Evolutionary conservation across 306 rosid species (phyloP), one percentile per base, ranked within the genome.

Genomic region (Vigna nakashimae): DNA sequence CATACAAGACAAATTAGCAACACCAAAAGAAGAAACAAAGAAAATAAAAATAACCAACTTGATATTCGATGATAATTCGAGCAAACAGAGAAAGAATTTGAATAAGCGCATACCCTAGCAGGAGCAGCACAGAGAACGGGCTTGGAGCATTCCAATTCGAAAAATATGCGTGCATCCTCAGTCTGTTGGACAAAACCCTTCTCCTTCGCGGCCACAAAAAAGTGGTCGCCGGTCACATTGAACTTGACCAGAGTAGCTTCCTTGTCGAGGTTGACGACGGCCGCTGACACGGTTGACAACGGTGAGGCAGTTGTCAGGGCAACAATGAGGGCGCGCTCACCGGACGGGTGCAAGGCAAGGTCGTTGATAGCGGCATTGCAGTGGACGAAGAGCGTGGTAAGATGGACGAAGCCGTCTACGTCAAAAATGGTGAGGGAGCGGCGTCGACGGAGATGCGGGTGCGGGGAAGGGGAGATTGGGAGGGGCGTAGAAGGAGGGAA

Each of bases 371-470:
- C 74, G 17, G 62, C 89, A 52, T 90, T 90, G 64, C 62, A 77
- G 69, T 94, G 98, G 11, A 90, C 89, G 16, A 63, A 50, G 8
- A 94, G 50, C 1, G 89, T 80, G 90, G 87, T 84, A 12, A 94
- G 91, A 71, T 88, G 97, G 71, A 92, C 97, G 42, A 92, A 94
- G 12, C 92, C 89, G 11, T 94, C 97, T 18, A 92, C 94, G 8
- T 92, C 97, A 59, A 82, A 92, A 55, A 94, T 86, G 14, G 89
- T 85, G 11, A 94, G 67, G 58, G 86, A 28, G 90, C 89, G 1
- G 90, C 85, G 62, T 84, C 90, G 24, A 90, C 97, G 67, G 98
- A 95, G 89, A 95, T 48, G 82, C 92, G 98, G 75, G 89, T 95
- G 59, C 94, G 95, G 3, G 98, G 98, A 86, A 87, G 58, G 90